Base-by-base conservation (phyloP, 768 basidiomycete genomes). In the Lactifluus hygrophoroides region DNA sequence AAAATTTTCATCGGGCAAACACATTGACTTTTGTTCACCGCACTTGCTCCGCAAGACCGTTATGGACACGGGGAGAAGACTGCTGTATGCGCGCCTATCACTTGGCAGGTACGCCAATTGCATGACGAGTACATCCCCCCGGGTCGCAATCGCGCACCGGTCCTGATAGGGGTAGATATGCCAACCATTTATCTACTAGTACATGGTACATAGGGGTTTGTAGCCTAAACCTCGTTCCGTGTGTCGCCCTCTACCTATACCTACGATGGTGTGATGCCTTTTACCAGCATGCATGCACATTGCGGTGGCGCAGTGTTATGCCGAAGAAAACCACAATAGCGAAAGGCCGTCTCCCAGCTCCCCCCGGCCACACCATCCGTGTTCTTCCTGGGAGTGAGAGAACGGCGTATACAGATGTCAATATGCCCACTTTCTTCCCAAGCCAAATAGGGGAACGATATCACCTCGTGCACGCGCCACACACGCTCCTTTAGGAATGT, bases 31-130 rank as follows among this genome's bases (percentile, higher is more conserved):
- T 42, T 42, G n/a, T n/a, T 9, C 38, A 17, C 52, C 57, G 51
- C 46, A 48, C 32, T 54, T 42, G 2, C 46, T 38, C 51, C 57
- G 46, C 32, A 34, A 9, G 42, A 40, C n/a, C 21, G 14, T 48
- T 23, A 38, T 37, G 40, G 34, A 17, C 17, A 51, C 21, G 48
- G 32, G 11, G n/a, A 47, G 45, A 30, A 46, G 21, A 23, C 13
- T 21, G 11, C 9, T 30, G n/a, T 11, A 30, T 46, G 57, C 28
- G 57, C 57, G 46, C 46, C 38, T 30, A 58, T 58, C 57, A 34
- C 43, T n/a, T n/a, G 30, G 7, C 45, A 54, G 45, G 51, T 37
- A 52, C 57, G 25, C 21, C n/a, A 13, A 23, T 51, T 5, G 14
- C 17, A 6, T 16, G 5, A 11, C 28, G 23, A 25, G 28, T 34